These are phyloP conservation scores for Trypanosoma theileri DNA, from an alignment of 208 protist genomes.

Conservation along the genomic window DNA sequence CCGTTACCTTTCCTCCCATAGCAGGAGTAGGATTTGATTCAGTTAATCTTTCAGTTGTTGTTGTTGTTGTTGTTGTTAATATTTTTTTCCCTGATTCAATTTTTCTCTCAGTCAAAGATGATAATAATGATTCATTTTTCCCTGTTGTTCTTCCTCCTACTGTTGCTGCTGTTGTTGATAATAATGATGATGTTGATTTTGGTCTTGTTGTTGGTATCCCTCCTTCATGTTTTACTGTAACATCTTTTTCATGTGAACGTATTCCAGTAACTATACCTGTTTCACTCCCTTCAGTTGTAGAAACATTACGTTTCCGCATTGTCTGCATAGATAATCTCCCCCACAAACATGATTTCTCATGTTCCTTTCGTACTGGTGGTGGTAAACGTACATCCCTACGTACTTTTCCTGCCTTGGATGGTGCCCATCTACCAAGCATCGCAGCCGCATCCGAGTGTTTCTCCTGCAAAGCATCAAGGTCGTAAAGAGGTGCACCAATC, in stretches of 20 bases:
- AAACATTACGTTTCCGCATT: not conserved
- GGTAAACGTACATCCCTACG: conserved; percentile 29
- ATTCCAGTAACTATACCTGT: not conserved
- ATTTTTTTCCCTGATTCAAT: not conserved
- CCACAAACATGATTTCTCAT: conserved; percentile 52
- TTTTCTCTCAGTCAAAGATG: no score
- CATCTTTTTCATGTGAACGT: not conserved
- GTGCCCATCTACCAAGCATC: conserved; percentile 73
- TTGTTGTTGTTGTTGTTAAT: not conserved
- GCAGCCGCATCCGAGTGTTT: conserved; percentile 73
- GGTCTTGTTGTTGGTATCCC: not conserved
- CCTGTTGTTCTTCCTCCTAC: conserved; percentile 26
- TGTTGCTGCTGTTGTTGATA: not conserved
- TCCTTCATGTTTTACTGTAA: not conserved
- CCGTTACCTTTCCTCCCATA: conserved; percentile 25
- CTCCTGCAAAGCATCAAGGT: conserved; percentile 63
- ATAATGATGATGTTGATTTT: not conserved
- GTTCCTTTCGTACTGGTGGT: conserved; percentile 78
- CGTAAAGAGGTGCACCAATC: conserved; percentile 70
- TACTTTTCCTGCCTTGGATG: conserved; percentile 21
- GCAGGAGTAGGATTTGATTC: not conserved
- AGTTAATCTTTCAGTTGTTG: not conserved
- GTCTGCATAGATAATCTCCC: conserved; percentile 34
- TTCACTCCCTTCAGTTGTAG: not conserved
- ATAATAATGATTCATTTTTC: no score